Conservation (phyloP, 2,329 filamentous ascomycete genomes). For the Arachnopeziza araneosa region DNA sequence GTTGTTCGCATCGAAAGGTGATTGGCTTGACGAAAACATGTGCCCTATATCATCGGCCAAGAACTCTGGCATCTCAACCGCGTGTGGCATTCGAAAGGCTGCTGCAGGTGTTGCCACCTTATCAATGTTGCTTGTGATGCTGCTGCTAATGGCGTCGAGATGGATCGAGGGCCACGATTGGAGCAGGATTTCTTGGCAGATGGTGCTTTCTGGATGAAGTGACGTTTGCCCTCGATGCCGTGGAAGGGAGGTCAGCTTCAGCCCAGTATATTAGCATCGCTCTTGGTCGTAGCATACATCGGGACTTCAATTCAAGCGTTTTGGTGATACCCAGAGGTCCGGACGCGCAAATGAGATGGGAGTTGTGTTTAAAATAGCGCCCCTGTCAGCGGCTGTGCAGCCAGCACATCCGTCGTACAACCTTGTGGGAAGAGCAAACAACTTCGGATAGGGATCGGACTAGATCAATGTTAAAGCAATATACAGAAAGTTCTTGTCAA, state of each 20-base stretch:
- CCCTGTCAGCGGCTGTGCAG: not conserved
- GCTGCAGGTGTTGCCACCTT: constrained; percentile 22
- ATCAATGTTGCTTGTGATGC: constrained; percentile 16
- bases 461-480: not conserved
- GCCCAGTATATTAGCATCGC: constrained; percentile 17
- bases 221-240: constrained; percentile 3
- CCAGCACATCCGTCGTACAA: not conserved
- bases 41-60: constrained; percentile 37
- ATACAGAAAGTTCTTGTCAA: not conserved
- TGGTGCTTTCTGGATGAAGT: not conserved
- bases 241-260: constrained; percentile 8
- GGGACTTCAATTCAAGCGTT: not conserved
- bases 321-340: not conserved
- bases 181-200: constrained; percentile 18
- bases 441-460: not conserved
- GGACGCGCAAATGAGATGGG: not conserved
- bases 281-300: not conserved
- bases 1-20: constrained; percentile 32
- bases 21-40: constrained; percentile 24
- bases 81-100: constrained; percentile 35
- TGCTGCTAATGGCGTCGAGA: constrained; percentile 16
- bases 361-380: not conserved
- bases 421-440: not conserved
- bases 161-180: constrained; percentile 21
- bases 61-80: constrained; percentile 46